Base-by-base conservation (phyloP, 148 eudicot genomes). In the Polygonum aviculare region DNA sequence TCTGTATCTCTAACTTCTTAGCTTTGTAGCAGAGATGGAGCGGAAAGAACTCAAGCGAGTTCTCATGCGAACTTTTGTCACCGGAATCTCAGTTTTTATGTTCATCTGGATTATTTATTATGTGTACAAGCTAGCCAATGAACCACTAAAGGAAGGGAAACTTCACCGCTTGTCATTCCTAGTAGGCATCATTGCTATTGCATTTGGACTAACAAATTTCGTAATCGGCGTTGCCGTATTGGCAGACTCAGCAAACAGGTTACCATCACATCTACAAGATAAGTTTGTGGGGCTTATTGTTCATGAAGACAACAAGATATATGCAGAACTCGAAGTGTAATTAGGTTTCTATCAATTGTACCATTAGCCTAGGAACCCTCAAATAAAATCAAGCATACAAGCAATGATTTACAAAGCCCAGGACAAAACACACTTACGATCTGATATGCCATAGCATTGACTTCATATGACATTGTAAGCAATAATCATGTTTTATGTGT, bases 201-300 rank as follows among this genome's bases (percentile, higher is more conserved):
- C 80, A 41, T 84, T 87, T 70, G 89, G 86, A 18, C 79, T 79
- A 39, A 74, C 75, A 36, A 80, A 84, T 65, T 81, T 87, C 22
- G 44, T 82, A 31, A 78, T 82, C 12, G 84, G 86, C 18, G 65
- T 87, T 10, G 74, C 78, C 47, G 40, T 84, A 57, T 69, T 80
- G 40, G 84, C 83, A 45, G 85, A 81, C 65, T 84, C 79, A n/a
- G 78, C 80, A 22, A 48, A 31, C 41, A 44, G 44, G 75, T 51
- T 80, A 4, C 35, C 82, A 62, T 38, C 39, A 62, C 15, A 62
- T 62, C 69, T 62, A 62, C 69, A 31, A 16, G 72, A 67, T n/a
- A 67, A 67, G 21, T 15, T 67, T 35, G 72, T 14, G 72, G 19
- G 19, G 14, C 5, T 14, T 67, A 36, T 15, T 67, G 44, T 16